These are phyloP conservation scores for Aspergillus affinis DNA, from an alignment of 495 filamentous ascomycete species.

Conservation along the genomic window DNA sequence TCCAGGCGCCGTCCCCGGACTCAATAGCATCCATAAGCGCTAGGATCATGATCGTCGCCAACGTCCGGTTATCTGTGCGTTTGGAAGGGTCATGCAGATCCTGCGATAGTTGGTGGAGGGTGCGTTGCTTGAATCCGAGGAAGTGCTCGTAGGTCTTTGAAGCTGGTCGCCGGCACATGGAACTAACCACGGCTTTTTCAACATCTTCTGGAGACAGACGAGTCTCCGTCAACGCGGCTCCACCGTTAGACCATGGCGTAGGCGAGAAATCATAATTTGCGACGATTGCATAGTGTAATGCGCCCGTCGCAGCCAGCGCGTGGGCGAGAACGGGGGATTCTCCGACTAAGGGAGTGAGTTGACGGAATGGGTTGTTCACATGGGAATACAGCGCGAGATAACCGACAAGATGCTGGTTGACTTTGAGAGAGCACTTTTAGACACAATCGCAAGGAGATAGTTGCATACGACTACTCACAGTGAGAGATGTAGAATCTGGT, in stretches of 20 bases:
- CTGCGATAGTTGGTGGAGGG: constrained; percentile 39
- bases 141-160: constrained; percentile 43
- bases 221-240: constrained; percentile 16
- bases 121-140: constrained; percentile 43
- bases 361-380: constrained; percentile 42
- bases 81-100: constrained; percentile 36
- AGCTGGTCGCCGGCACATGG: constrained; percentile 28
- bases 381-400: constrained; percentile 42
- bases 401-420: constrained; percentile 35
- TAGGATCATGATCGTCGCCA: constrained; percentile 44
- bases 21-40: constrained; percentile 46
- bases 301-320: constrained; percentile 41
- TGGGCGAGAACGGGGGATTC: constrained; percentile 41
- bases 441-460: neutral
- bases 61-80: constrained; percentile 41
- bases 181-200: constrained; percentile 29
- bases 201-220: constrained; percentile 28
- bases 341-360: constrained; percentile 39
- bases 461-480: constrained; percentile 29
- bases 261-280: constrained; percentile 35
- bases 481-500: constrained; percentile 43
- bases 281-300: constrained; percentile 41
- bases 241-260: constrained; percentile 38
- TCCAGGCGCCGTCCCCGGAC: constrained; percentile 48
- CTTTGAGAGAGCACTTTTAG: constrained; percentile 21